Base-by-base conservation (phyloP, 2,329 filamentous ascomycete species). In the Hypoxylon sp. region DNA sequence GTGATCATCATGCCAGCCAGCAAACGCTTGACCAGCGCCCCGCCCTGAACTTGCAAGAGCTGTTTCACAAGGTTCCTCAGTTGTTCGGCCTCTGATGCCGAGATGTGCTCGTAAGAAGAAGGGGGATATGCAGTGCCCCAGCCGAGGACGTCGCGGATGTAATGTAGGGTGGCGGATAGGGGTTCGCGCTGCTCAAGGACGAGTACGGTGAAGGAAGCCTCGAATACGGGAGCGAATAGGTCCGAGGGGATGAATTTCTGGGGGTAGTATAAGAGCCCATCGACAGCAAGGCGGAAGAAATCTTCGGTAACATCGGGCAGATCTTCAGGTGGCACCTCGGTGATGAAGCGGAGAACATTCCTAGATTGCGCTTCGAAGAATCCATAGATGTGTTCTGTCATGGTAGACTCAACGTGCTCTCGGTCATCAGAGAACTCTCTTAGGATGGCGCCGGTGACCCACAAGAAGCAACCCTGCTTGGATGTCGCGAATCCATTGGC, bases 1-100 rank as follows among this genome's bases (percentile, higher is more conserved):
- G 89, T 95, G 70, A 97, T 97, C 93, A 99, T 97, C 92, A 99
- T 96, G 53, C 94, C 94, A 1, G 92, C 94, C 75, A 99, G 80
- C 50, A 96, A 87, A 58, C 92, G 89, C 72, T 96, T 93, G 5
- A 94, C 87, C 19, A 99, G 78, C 47, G 84, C 76, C 65, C 91
- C 87, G 26, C 94, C 91, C 58, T 91, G 85, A 1, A 78, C 75
- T 2, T 79, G 59, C 16, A 96, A 75, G 42, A 97, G 80, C 53
- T 83, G 80, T 70, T 88, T 89, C 51, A 97, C 88, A 5, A 87
- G 81, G 23, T 79, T 78, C 61, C 85, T 87, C 16, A 96, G 81
- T 61, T 92, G 86, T 3, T 83, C 77, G 0, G 88, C 82, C 40
- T 87, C 85, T 42, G 81, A 67, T 17, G 78, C 78, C 17, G 80